Conservation (phyloP, 148 eudicot genomes). For the Rhododendron kiyosumense region DNA sequence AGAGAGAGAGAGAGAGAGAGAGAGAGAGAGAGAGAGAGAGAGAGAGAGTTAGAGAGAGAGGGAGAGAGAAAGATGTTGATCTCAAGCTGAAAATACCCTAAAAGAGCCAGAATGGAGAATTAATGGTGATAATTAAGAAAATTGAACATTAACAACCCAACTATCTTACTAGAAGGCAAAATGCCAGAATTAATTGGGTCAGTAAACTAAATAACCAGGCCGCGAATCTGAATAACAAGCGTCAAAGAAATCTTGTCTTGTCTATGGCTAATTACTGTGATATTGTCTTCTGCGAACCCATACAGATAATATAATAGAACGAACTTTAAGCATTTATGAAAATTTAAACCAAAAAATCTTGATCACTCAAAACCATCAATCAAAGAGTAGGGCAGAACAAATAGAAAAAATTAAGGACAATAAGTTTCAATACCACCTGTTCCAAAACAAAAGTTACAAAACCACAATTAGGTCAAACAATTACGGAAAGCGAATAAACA, state of each 20-base stretch:
- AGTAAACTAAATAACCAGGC: background rate
- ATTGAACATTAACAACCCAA: background rate
- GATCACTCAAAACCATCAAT: background rate
- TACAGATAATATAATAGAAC: background rate
- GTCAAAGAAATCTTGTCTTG: background rate
- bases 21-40: background rate
- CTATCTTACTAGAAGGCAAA: background rate
- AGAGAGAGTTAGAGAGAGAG: background rate
- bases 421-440: background rate
- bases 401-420: background rate
- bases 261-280: background rate
- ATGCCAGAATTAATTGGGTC: background rate
- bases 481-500: background rate
- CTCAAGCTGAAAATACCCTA: background rate
- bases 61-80: background rate
- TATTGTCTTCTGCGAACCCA: background rate
- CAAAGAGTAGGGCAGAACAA: background rate
- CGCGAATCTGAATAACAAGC: background rate
- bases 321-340: background rate
- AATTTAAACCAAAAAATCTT: background rate
- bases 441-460: background rate
- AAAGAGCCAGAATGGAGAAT: background rate
- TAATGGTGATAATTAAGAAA: background rate
- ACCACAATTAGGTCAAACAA: background rate
- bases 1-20: background rate